phyloP scores from a whole-genome alignment of 352 stramenopile species.

The Globisporangium emineosum region DNA sequence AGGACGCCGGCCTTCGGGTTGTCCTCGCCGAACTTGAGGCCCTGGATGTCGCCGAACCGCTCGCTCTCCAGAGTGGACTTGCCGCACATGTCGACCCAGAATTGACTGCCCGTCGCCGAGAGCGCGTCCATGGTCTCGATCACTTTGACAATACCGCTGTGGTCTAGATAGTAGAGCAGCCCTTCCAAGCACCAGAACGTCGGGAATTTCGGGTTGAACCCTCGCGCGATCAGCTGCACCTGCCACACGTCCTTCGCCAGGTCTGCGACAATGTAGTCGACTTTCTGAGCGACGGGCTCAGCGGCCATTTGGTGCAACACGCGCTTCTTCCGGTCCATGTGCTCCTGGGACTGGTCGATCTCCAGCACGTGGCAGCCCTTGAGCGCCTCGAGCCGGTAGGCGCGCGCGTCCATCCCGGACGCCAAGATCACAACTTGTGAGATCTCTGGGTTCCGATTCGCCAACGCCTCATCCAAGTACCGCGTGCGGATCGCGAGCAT shows the following conservation, averaged over 20 bases:
- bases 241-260: conserved; percentile 20
- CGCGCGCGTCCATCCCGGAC: conserved; percentile 18
- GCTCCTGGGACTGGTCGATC: conserved; percentile 13
- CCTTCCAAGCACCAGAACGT: conserved; percentile 25
- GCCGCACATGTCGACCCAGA: conserved; percentile 26
- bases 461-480: conserved; percentile 22
- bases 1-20: conserved; percentile 13
- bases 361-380: conserved; percentile 18
- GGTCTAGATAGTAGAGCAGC: conserved; percentile 21
- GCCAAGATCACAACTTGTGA: conserved; percentile 22
- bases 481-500: conserved; percentile 22
- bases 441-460: conserved; percentile 5
- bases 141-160: conserved; percentile 20
- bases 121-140: conserved; percentile 19
- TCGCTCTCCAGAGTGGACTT: conserved; percentile 3
- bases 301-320: not conserved
- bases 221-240: not conserved
- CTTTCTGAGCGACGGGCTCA: conserved; percentile 4
- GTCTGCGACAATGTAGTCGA: conserved; percentile 21
- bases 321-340: conserved; percentile 18
- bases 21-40: conserved; percentile 21
- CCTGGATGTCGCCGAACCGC: not conserved
- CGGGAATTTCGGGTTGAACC: conserved; percentile 15
- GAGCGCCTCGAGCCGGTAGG: conserved; percentile 21
- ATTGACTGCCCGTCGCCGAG: conserved; percentile 15